These are phyloP conservation scores for Capniomyces stellatus DNA, from an alignment of 371 early-diverging fungal species.

Conservation along the genomic window DNA sequence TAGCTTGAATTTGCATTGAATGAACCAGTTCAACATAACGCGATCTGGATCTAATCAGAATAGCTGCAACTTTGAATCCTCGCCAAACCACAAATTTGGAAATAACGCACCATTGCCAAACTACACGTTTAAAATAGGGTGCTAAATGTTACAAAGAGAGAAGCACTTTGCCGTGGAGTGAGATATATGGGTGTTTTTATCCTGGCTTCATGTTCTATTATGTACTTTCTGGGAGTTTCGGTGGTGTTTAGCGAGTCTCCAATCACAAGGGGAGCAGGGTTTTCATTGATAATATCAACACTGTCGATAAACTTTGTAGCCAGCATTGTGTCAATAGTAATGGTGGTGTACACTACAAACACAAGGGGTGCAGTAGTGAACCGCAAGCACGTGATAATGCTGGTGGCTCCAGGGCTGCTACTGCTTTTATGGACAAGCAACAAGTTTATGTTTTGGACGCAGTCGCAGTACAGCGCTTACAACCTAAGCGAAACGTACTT, in stretches of 20 bases:
- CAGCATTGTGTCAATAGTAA: neutral
- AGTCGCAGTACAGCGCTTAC: neutral
- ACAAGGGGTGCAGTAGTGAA: neutral
- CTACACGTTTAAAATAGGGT: too few relatives aligned
- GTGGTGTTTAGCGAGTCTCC: neutral
- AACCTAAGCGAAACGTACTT: neutral
- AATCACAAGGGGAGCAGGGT: neutral
- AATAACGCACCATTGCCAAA: too few relatives aligned
- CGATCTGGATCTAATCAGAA: too few relatives aligned
- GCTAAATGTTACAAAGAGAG: neutral
- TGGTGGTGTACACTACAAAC: neutral
- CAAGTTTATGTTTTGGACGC: neutral
- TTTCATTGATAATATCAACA: constrained; percentile 1
- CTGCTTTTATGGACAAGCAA: neutral
- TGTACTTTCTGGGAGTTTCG: neutral
- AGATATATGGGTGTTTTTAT: neutral
- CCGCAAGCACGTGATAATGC: neutral
- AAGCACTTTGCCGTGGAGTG: neutral
- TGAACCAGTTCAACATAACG: too few relatives aligned
- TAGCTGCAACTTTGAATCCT: too few relatives aligned
- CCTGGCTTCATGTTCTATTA: neutral
- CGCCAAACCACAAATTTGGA: too few relatives aligned
- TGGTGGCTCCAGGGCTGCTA: neutral
- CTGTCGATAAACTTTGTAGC: neutral
- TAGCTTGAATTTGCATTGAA: too few relatives aligned